Conservation (phyloP, 441 rosid genomes). For the Aquilaria agallochum region DNA sequence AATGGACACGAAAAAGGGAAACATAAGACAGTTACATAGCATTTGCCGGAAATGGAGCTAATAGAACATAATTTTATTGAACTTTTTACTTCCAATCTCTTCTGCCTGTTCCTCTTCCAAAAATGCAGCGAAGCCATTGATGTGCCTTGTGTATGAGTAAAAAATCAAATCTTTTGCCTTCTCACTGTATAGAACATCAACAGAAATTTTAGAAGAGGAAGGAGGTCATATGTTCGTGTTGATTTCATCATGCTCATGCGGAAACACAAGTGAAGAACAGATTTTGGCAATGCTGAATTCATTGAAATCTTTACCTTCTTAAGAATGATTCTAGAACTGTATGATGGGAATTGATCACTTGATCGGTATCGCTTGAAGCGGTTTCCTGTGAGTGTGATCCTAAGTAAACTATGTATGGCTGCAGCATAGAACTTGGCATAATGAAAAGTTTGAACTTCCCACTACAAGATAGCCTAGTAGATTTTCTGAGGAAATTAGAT, state of each 20-base stretch:
- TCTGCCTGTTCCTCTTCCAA: conserved; percentile 44
- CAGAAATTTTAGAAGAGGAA: not conserved
- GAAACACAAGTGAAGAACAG: not conserved
- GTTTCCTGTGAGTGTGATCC: conserved; percentile 36
- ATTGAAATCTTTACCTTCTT: conserved; percentile 34
- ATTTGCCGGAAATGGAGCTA: not conserved
- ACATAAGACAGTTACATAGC: not conserved
- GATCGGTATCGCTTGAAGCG: conserved; percentile 17
- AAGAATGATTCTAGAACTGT: conserved; percentile 33
- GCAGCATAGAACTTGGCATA: not conserved
- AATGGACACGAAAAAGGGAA: not conserved
- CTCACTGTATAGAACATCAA: conserved; percentile 27
- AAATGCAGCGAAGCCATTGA: conserved; percentile 67
- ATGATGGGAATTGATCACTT: conserved; percentile 30
- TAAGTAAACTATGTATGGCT: conserved; percentile 55
- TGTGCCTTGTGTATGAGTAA: conserved; percentile 45
- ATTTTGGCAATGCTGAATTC: not conserved
- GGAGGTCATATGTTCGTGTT: not conserved
- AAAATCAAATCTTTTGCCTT: conserved; percentile 36
- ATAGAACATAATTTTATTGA: not conserved
- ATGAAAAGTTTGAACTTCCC: no score
- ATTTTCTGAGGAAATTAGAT: not conserved
- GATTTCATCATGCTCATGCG: not conserved
- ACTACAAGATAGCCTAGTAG: no score
- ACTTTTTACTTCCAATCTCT: conserved; percentile 35